These are phyloP conservation scores for Thamnidium elegans DNA, from an alignment of 192 early-diverging fungal species.

Conservation along the genomic window DNA sequence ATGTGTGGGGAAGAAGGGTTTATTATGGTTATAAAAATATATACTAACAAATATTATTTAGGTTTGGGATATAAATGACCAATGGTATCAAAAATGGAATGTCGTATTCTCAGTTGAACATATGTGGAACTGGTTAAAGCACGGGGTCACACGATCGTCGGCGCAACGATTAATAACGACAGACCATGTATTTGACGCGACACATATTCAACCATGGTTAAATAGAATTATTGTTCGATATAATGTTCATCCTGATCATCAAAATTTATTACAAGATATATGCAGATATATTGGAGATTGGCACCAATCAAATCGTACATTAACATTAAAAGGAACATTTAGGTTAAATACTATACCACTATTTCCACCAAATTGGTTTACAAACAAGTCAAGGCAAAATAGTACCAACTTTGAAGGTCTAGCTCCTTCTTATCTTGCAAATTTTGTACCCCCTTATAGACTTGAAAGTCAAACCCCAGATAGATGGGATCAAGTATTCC, in stretches of 20 bases:
- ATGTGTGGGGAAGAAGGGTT: too few relatives aligned
- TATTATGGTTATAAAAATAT: too few relatives aligned
- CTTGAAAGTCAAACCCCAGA: constrained; percentile 16
- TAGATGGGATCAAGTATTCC: constrained; percentile 26
- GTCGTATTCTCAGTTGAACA: constrained; percentile 26
- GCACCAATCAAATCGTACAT: constrained; percentile 19
- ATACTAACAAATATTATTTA: not conserved
- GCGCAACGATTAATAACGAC: not conserved
- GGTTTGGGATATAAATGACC: constrained; percentile 33
- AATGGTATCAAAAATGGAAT: constrained; percentile 35
- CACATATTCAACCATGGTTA: constrained; percentile 16
- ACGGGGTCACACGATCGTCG: constrained; percentile 6
- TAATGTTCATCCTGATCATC: constrained; percentile 17
- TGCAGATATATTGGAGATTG: constrained; percentile 22
- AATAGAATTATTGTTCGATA: constrained; percentile 5
- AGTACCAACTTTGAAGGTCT: constrained; percentile 18
- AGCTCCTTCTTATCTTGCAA: constrained; percentile 25
- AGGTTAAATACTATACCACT: constrained; percentile 21
- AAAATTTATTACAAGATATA: constrained; percentile 12
- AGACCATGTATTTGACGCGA: constrained; percentile 13
- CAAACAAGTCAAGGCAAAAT: constrained; percentile 16
- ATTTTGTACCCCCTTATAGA: constrained; percentile 31
- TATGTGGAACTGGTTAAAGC: constrained; percentile 26
- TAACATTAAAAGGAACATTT: constrained; percentile 13
- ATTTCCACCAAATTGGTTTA: constrained; percentile 28